Evolutionary conservation across 176 grass and related monocot species (phyloP), one percentile per base, ranked within the genome.

Genomic region (Carex pumila): DNA sequence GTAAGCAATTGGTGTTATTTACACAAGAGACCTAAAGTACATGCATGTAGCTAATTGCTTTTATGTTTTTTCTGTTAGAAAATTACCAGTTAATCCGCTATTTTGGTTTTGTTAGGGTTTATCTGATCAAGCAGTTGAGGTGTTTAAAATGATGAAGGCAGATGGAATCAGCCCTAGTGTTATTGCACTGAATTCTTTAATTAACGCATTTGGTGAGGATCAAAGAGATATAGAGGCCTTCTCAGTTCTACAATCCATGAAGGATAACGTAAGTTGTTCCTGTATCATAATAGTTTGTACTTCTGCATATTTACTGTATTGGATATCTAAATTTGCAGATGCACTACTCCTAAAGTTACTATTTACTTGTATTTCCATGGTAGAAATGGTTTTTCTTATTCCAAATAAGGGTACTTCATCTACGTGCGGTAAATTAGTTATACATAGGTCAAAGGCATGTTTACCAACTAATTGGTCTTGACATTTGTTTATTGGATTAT

Each of bases 161-260:
- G 95, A 98, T 91, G 92, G 89, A 39, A 81, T 98, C 81, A 90
- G 90, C 78, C 89, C 93, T 87, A 95, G 91, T 86, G 81, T 91
- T 31, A 53, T 91, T 76, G 92, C 92, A 59, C 83, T 98, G 73
- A 98, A 98, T 88, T 98, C 95, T 12, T 86, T 95, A 85, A 95
- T 98, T 47, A 95, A 98, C 81, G 92, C 95, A 76, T 98, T 95
- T 89, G 89, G 95, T 79, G 95, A 98, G 71, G 95, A 98, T 84
- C 87, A 86, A 91, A 98, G 92, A 55, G 88, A 93, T 89, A 83
- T 71, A 87, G 95, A 98, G 89, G 95, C 92, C 67, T 98, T 98
- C 85, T 93, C 92, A 5, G 95, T 98, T 59, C 77, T 95, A 60
- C 88, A 95, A 83, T 98, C 91, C 77, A 98, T 98, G 92, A 93